Conservation (phyloP, 2,329 filamentous ascomycete genomes). For the Chaetomium olivaceum region DNA sequence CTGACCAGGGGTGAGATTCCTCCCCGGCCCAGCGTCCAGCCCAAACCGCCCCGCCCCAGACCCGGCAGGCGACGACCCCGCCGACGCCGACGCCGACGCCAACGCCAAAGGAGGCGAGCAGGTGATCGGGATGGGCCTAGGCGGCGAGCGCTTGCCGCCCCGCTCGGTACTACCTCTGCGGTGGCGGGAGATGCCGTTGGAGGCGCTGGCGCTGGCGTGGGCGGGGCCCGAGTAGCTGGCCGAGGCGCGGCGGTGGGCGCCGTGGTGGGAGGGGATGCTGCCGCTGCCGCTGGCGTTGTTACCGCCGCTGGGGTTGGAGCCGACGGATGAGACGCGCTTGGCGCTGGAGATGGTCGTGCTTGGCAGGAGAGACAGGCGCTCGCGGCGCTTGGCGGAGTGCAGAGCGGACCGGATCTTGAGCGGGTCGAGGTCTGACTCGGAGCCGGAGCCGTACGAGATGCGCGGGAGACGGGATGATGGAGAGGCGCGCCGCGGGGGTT, state of each 20-base stretch:
- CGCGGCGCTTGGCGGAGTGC: conserved; percentile 52
- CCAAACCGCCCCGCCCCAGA: background rate
- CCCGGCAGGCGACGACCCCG: background rate
- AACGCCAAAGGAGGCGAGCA: conserved; percentile 50
- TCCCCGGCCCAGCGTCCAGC: conserved; percentile 3
- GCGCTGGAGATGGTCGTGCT: conserved; percentile 41
- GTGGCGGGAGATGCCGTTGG: conserved; percentile 58
- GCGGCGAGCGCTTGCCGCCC: conserved; percentile 47
- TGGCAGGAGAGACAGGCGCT: conserved; percentile 44
- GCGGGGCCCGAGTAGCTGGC: conserved; percentile 43
- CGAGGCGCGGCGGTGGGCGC: conserved; percentile 39
- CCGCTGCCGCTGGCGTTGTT: conserved; percentile 30
- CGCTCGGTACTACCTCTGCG: conserved; percentile 53
- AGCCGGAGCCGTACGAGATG: conserved; percentile 36
- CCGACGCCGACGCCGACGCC: conserved; percentile 29
- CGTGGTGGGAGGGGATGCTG: conserved; percentile 31
- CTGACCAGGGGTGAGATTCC: conserved; percentile 53
- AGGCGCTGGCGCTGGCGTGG: conserved; percentile 36
- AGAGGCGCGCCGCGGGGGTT: conserved; percentile 37
- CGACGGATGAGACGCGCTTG: conserved; percentile 50
- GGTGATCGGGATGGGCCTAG: conserved; percentile 41
- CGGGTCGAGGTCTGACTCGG: conserved; percentile 53
- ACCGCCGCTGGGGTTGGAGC: conserved; percentile 36
- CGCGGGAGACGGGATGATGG: conserved; percentile 27
- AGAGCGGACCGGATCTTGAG: conserved; percentile 58